Evolutionary conservation across 75 land plant species (phyloP), one percentile per base, ranked within the genome.

Genomic region (Cunninghamia lanceolata): DNA sequence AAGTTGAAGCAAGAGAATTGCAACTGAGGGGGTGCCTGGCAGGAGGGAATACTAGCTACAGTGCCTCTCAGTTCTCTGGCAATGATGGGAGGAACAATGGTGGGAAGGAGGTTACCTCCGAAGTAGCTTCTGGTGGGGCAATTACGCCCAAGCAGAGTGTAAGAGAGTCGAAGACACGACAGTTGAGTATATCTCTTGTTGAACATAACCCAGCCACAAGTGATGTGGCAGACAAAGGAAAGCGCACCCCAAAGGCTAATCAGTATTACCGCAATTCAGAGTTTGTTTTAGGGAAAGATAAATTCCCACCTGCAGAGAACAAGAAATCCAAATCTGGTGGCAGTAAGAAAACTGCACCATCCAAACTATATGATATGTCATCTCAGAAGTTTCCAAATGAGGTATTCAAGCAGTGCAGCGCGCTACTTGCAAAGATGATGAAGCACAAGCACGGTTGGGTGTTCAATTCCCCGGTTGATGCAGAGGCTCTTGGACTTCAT

Each of bases 391-490:
- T 66, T 42, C 53, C 50, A n/a, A 79, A 43, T 25, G 87, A 87
- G 78, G 88, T 84, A 2, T 87, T 85, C 42, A 95, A 90, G 84
- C 91, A 83, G 47, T 95, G 97, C 85, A 85, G 80, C 3, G 16
- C 85, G 45, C 38, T 95, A 79, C 93, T 95, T 35, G 83, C 88
- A 79, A 91, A 85, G 86, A 86, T 95, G 88, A 92, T 93, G 93
- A 91, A 89, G 73, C 97, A 95, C 92, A 92, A 93, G 88, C 87
- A 91, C 84, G 93, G 93, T 30, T 96, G 98, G 98, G 91, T 96
- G 52, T 96, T 96, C 52, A 92, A 92, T 25, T 53, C 35, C 8
- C 96, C 98, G 0, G 98, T 96, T 30, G 98, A 96, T 87, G 93
- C 85, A 3, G 86, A 92, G 85, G 87, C 76, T 45, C 92, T 94